Percentiles rank a stretch among this genome's conserved stretches.
phyloP scores from a whole-genome alignment of 2,329 filamentous ascomycete species.

The Botrytis paeoniae region DNA sequence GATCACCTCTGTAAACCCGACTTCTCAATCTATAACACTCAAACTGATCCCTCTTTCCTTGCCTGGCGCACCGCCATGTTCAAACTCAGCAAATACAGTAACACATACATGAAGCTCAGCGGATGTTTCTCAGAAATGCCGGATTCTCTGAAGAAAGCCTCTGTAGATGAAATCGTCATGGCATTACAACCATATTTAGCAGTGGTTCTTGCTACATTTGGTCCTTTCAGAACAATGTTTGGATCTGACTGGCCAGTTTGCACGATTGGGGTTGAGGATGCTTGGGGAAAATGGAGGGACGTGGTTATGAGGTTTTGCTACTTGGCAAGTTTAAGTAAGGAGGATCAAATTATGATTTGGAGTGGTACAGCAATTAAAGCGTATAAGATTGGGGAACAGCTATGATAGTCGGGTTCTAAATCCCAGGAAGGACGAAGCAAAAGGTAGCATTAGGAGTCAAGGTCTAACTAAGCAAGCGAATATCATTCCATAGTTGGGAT shows the following conservation, averaged over 20 bases:
- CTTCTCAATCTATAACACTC: constrained; percentile 58
- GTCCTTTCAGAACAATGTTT: constrained; percentile 75
- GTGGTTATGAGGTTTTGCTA: constrained; percentile 67
- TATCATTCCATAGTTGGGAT: not conserved
- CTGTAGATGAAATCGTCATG: constrained; percentile 57
- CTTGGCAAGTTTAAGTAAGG: constrained; percentile 57
- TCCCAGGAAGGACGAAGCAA: no score
- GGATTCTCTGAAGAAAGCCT: constrained; percentile 47
- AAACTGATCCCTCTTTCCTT: constrained; percentile 47
- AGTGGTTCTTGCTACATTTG: constrained; percentile 69
- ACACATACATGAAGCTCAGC: constrained; percentile 88
- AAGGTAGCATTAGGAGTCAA: not conserved
- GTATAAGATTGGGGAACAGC: constrained; percentile 52
- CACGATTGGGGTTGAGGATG: constrained; percentile 57
- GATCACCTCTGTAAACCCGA: constrained; percentile 91
- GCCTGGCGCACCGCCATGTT: constrained; percentile 69
- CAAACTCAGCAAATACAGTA: constrained; percentile 60
- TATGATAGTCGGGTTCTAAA: constrained; percentile 19
- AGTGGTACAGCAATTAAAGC: constrained; percentile 68
- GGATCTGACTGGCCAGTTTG: constrained; percentile 94
- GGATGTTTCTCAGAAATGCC: constrained; percentile 79
- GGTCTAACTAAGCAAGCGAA: not conserved
- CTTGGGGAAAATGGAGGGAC: constrained; percentile 74
- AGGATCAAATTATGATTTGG: constrained; percentile 67
- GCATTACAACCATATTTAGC: constrained; percentile 68